Evolutionary conservation across 2,329 filamentous ascomycete species (phyloP).

Genomic region (Nothophoma quercina): DNA sequence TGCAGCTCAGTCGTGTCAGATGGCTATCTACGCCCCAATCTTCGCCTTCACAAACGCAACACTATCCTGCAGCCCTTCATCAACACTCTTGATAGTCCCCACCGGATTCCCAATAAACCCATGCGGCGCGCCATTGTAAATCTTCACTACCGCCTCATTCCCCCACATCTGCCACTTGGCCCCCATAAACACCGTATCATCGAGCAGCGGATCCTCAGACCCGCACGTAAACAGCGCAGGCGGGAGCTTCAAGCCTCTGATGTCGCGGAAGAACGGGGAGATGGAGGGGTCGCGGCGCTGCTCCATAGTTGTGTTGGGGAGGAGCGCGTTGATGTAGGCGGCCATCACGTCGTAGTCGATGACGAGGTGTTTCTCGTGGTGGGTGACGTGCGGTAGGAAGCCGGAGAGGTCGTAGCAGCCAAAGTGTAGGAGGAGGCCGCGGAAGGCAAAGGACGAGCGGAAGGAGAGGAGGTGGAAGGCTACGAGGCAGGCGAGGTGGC

Average conservation of each 20-base stretch:
- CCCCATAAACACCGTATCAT: constrained; percentile 62
- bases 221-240: constrained; percentile 63
- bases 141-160: constrained; percentile 59
- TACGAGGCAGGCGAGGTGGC: constrained; percentile 58
- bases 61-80: constrained; percentile 51
- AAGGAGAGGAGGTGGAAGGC: constrained; percentile 56
- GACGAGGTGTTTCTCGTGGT: constrained; percentile 53
- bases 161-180: constrained; percentile 63
- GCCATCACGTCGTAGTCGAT: constrained; percentile 57
- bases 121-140: constrained; percentile 64
- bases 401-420: constrained; percentile 60
- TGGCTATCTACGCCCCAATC: constrained; percentile 23
- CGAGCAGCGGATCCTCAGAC: constrained; percentile 62
- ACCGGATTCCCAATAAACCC: constrained; percentile 58
- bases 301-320: constrained; percentile 53
- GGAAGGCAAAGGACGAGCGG: constrained; percentile 51
- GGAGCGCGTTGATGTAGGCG: constrained; percentile 56
- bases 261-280: constrained; percentile 60
- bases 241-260: constrained; percentile 52
- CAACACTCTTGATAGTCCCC: constrained; percentile 45
- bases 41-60: constrained; percentile 49
- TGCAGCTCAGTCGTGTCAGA: too few relatives aligned
- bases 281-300: constrained; percentile 56
- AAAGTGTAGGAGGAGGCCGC: constrained; percentile 62
- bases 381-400: constrained; percentile 51